These are phyloP conservation scores for Heliamphora pulchella DNA, from an alignment of 179 eudicot genomes.

Conservation along the genomic window DNA sequence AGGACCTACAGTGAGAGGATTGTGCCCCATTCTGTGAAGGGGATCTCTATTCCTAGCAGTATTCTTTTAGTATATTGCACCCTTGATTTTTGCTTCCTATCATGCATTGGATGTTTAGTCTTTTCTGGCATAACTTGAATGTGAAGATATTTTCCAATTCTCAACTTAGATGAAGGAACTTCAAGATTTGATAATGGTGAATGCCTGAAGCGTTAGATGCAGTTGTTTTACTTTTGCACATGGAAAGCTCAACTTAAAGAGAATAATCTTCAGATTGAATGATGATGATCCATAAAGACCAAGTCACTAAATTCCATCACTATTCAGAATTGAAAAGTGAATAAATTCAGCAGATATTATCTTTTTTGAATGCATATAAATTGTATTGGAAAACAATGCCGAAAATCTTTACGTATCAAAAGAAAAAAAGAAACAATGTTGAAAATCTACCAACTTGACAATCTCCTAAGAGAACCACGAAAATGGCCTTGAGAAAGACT, in stretches of 20 bases:
- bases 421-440: background rate
- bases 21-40: no score
- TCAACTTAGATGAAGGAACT: background rate
- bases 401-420: background rate
- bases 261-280: background rate
- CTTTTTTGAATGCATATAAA: background rate
- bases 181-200: background rate
- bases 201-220: background rate
- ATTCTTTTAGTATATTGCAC: no score
- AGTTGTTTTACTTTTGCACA: background rate
- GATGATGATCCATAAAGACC: background rate
- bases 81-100: background rate
- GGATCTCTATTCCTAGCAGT: no score
- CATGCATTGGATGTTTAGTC: conserved; percentile 6
- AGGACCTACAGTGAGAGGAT: no score
- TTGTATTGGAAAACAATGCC: background rate
- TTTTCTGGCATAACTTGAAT: background rate
- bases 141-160: background rate
- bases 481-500: conserved; percentile 7
- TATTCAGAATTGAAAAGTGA: background rate
- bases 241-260: background rate
- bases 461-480: background rate
- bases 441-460: conserved; percentile 14
- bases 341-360: background rate
- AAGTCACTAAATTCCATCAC: background rate